Evolutionary conservation across 305 asterid genomes (phyloP), one percentile per base, ranked within the genome.

Genomic region (Stenogyne calaminthoides): DNA sequence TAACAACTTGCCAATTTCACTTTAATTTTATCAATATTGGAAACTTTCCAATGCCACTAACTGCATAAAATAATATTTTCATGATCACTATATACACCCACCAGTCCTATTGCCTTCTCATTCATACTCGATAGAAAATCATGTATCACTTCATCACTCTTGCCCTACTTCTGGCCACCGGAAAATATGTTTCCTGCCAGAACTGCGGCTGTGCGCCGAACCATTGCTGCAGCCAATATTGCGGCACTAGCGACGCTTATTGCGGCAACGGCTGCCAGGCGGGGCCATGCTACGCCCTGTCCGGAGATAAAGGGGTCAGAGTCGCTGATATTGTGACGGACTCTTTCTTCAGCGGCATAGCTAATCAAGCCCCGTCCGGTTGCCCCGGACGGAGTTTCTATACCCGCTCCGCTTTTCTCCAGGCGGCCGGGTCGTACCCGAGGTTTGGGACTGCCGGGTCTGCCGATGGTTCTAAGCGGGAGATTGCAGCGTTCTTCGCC

Each of bases 191-290:
- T 70, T 77, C 74, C 11, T 80, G 72, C 75, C 86, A 79, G 52
- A 82, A 82, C 46, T 82, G 86, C 42, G 84, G 84, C 55, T 82
- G 86, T 25, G 78, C 80, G 2, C 0, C 81, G 1, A 66, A 74
- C 76, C 37, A 79, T 51, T 82, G 86, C 61, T 82, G 86, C 80
- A 82, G 84, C 78, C 78, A 68, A 15, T 79, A 0, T 15, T 82
- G 86, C 42, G 86, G 84, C 46, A 52, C 76, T 3, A 77, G 80
- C 20, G 4, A 20, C 5, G 47, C 29, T 3, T 82, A 79, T 10
- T 79, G 84, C 51, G 84, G 86, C 10, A 15, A 2, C 0, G 84
- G 82, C 29, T 82, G 84, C 27, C 68, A 15, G 5, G 8, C 73
- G 9, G 86, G 86, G 42, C 83, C 81, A 0, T 82, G 86, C 75